Conservation (phyloP, 345 rosid species). For the Cardamine chenopodiifolia region DNA sequence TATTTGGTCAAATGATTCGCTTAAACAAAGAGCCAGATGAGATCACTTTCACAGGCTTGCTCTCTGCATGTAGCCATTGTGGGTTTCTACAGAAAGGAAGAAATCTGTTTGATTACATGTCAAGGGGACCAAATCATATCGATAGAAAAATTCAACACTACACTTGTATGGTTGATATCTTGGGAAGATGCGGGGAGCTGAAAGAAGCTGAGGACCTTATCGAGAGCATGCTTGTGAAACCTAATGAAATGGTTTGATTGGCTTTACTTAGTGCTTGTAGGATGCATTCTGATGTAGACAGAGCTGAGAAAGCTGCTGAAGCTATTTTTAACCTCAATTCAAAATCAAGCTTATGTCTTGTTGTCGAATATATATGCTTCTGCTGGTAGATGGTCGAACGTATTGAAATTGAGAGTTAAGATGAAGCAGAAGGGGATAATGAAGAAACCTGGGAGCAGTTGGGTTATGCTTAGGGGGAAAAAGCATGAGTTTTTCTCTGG, state of each 20-base stretch:
- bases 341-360: constrained; percentile 58
- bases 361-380: constrained; percentile 71
- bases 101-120: constrained; percentile 55
- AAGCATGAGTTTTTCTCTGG: constrained; percentile 62
- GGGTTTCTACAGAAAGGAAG: constrained; percentile 68
- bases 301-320: constrained; percentile 67
- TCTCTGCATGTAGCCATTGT: constrained; percentile 75
- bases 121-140: constrained; percentile 35
- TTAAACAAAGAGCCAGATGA: constrained; percentile 58
- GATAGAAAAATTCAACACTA: constrained; percentile 58
- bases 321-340: constrained; percentile 56
- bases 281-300: constrained; percentile 54
- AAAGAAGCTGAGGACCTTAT: constrained; percentile 69
- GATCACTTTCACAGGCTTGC: constrained; percentile 80
- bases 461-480: constrained; percentile 58
- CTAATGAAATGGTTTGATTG: constrained; percentile 64
- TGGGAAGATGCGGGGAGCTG: constrained; percentile 66
- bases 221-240: constrained; percentile 51
- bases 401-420: constrained; percentile 55
- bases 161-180: constrained; percentile 72
- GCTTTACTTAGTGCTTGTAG: constrained; percentile 77
- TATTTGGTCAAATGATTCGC: constrained; percentile 64
- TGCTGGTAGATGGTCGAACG: constrained; percentile 64
- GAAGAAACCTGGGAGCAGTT: constrained; percentile 67
- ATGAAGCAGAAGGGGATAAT: constrained; percentile 59